These are phyloP conservation scores for Ballota nigra DNA, from an alignment of 257 asterid species.

Conservation along the genomic window DNA sequence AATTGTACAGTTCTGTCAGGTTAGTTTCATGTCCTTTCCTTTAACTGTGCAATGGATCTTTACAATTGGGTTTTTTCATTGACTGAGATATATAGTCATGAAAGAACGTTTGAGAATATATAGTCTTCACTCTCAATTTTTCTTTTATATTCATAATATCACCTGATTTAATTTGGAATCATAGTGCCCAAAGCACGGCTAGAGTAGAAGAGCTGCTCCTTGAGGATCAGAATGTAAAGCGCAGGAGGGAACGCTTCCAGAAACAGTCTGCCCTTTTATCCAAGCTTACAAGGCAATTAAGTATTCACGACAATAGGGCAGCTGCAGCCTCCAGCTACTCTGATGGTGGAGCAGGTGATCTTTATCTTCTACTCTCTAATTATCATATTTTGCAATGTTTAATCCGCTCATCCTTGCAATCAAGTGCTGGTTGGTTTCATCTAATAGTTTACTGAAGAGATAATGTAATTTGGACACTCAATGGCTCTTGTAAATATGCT, in stretches of 20 bases:
- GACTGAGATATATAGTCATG: not conserved
- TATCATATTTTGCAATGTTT: not conserved
- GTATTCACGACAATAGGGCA: slow-evolving; percentile 82
- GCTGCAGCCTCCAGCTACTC: slow-evolving; percentile 72
- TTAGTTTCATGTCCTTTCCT: slow-evolving; percentile 24
- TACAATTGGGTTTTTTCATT: not conserved
- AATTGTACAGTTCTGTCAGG: slow-evolving; percentile 91
- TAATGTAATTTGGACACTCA: not conserved
- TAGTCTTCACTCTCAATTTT: not conserved
- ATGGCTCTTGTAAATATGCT: not conserved
- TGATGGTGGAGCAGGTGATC: slow-evolving; percentile 68
- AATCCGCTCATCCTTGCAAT: slow-evolving; percentile 13
- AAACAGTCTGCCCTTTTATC: slow-evolving; percentile 83
- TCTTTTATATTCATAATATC: slow-evolving; percentile 8
- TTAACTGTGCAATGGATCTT: not conserved
- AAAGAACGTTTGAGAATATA: not conserved
- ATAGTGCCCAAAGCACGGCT: slow-evolving; percentile 67
- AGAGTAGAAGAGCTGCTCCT: slow-evolving; percentile 82
- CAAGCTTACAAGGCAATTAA: slow-evolving; percentile 72
- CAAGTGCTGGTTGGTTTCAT: not conserved
- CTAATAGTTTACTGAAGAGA: not conserved
- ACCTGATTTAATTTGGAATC: slow-evolving; percentile 18
- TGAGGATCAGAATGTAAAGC: slow-evolving; percentile 82
- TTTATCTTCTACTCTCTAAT: slow-evolving; percentile 5
- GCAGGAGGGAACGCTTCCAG: slow-evolving; percentile 71